Percentiles rank a stretch among this genome's conserved stretches.
These are phyloP conservation scores for Grigorovia humatica DNA, from an alignment of 805 yeast species.

Conservation along the genomic window DNA sequence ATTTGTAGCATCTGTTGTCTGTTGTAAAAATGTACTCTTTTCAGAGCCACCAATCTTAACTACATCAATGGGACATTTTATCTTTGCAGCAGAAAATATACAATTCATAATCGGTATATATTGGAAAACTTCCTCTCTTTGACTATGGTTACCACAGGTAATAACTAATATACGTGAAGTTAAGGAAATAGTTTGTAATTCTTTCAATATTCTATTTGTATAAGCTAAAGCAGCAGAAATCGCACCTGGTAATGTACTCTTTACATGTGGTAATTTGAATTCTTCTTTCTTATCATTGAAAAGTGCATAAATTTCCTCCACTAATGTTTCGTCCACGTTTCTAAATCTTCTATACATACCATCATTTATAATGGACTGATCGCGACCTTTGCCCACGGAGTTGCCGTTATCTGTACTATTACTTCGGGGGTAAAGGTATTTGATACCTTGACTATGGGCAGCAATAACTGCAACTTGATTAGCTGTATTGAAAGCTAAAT, in stretches of 20 bases:
- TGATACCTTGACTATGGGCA: constrained; percentile 60
- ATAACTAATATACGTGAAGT: constrained; percentile 58
- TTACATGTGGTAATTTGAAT: constrained; percentile 10
- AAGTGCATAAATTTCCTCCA: constrained; percentile 45
- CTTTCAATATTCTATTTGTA: constrained; percentile 53
- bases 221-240: constrained; percentile 73
- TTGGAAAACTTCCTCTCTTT: constrained; percentile 62
- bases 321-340: constrained; percentile 62
- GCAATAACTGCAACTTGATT: constrained; percentile 77
- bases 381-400: constrained; percentile 1
- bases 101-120: constrained; percentile 93
- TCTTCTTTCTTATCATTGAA: constrained; percentile 27
- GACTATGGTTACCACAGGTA: constrained; percentile 23
- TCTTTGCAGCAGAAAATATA: constrained; percentile 90
- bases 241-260: constrained; percentile 61
- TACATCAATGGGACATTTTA: constrained; percentile 82
- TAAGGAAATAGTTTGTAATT: constrained; percentile 35
- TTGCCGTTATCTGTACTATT: constrained; percentile 10
- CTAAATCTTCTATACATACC: constrained; percentile 83
- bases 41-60: constrained; percentile 49
- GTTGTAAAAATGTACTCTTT: constrained; percentile 79
- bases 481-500: constrained; percentile 71
- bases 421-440: constrained; percentile 53
- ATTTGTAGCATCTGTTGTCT: constrained; percentile 88
- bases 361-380: constrained; percentile 32